Conservation (phyloP, 164 flowering plant species). For the grape (Vitis vinifera) region DNA sequence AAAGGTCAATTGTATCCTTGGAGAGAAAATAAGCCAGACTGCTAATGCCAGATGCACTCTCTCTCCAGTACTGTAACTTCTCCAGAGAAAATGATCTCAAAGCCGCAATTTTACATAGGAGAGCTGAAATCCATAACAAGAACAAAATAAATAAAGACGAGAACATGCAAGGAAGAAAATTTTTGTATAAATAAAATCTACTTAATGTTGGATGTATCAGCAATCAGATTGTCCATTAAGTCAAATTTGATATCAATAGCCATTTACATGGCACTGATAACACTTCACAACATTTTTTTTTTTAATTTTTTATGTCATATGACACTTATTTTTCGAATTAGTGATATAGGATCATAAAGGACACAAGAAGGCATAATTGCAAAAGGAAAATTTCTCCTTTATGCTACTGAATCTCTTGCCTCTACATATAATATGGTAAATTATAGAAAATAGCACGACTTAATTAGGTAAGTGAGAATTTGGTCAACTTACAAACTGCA, state of each 20-base stretch:
- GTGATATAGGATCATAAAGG: neutral
- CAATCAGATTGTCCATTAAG: neutral
- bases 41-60: conserved; percentile 93
- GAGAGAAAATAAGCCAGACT: conserved; percentile 86
- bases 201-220: neutral
- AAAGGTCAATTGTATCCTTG: conserved; percentile 87
- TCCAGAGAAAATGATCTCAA: conserved; percentile 88
- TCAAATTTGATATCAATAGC: neutral
- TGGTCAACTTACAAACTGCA: conserved; percentile 80
- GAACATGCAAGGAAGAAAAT: neutral
- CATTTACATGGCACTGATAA: too few relatives aligned
- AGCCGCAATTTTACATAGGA: conserved; percentile 84
- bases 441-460: neutral
- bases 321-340: neutral
- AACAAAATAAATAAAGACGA: neutral
- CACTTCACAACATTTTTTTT: too few relatives aligned
- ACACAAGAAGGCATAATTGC: neutral
- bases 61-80: conserved; percentile 88
- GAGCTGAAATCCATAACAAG: conserved; percentile 56
- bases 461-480: neutral
- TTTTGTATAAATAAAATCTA: neutral
- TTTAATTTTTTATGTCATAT: neutral
- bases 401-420: too few relatives aligned
- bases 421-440: neutral
- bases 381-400: too few relatives aligned